phyloP scores from a whole-genome alignment of 2,329 filamentous ascomycete genomes.

The Capronia coronata region DNA sequence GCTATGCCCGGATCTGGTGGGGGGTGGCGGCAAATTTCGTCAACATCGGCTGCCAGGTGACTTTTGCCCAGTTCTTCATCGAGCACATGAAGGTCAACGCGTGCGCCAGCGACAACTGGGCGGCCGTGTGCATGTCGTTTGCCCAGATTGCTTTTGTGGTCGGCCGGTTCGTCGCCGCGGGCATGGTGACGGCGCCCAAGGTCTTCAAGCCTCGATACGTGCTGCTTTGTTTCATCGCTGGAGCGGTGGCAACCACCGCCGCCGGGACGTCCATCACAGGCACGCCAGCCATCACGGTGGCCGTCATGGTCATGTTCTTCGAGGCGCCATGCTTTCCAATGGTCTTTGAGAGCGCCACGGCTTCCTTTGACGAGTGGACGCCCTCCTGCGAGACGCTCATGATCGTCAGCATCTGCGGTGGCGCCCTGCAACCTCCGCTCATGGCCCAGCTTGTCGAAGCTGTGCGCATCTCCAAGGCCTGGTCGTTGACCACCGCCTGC shows the following conservation, averaged over 20 bases:
- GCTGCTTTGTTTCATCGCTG: constrained; percentile 60
- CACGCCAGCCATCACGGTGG: constrained; percentile 48
- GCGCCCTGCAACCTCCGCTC: constrained; percentile 24
- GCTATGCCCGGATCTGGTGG: constrained; percentile 69
- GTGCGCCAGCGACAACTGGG: constrained; percentile 49
- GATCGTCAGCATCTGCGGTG: constrained; percentile 26
- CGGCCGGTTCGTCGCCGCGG: constrained; percentile 62
- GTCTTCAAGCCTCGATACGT: constrained; percentile 62
- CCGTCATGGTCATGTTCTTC: constrained; percentile 68
- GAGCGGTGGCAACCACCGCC: constrained; percentile 54
- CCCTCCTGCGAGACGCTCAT: constrained; percentile 24
- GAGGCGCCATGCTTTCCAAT: constrained; percentile 78
- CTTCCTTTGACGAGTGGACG: constrained; percentile 23
- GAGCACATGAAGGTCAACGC: constrained; percentile 61
- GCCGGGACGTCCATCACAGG: constrained; percentile 44
- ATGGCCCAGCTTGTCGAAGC: constrained; percentile 23
- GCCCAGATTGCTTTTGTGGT: constrained; percentile 67
- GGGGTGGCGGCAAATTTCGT: constrained; percentile 70
- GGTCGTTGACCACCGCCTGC: constrained; percentile 21
- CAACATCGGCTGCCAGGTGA: constrained; percentile 67
- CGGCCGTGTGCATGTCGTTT: constrained; percentile 64
- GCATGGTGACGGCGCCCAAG: constrained; percentile 51
- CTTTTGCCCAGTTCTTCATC: constrained; percentile 59
- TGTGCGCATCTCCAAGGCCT: constrained; percentile 21
- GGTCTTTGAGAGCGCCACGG: constrained; percentile 51